Evolutionary conservation across 2,329 filamentous ascomycete species (phyloP).

Genomic region (Arthrobotrys megalospora): DNA sequence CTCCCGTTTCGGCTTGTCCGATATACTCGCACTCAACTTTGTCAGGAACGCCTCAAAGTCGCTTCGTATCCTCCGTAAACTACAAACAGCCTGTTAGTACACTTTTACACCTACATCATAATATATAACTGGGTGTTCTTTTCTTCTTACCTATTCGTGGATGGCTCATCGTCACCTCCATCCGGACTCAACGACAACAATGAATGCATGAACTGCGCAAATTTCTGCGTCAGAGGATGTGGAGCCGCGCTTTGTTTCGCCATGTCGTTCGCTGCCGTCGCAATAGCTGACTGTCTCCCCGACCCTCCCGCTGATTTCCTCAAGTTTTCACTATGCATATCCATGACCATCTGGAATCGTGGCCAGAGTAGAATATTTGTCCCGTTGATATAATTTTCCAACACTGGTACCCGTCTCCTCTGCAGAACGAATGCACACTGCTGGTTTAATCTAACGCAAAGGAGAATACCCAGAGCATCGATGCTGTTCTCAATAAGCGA

Average conservation of each 20-base stretch:
- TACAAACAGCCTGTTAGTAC: slow-evolving; percentile 66
- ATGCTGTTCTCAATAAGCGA: slow-evolving; percentile 81
- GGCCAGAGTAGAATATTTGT: slow-evolving; percentile 98
- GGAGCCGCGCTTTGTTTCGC: slow-evolving; percentile 82
- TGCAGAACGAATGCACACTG: slow-evolving; percentile 95
- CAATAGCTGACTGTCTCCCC: slow-evolving; percentile 64
- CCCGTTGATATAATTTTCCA: slow-evolving; percentile 92
- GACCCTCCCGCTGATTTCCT: slow-evolving; percentile 73
- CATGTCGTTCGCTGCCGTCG: slow-evolving; percentile 71
- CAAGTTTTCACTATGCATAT: slow-evolving; percentile 90
- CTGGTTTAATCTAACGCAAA: slow-evolving; percentile 95
- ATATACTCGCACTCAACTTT: slow-evolving; percentile 80
- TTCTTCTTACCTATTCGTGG: slow-evolving; percentile 72
- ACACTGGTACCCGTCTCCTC: slow-evolving; percentile 87
- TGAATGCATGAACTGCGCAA: slow-evolving; percentile 90
- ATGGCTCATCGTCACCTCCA: slow-evolving; percentile 93
- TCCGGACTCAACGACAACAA: slow-evolving; percentile 88
- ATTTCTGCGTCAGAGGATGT: slow-evolving; percentile 93
- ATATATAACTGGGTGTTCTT: neutral
- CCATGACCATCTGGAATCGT: slow-evolving; percentile 93
- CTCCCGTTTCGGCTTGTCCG: slow-evolving; percentile 83
- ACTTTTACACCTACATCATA: neutral
- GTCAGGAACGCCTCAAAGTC: slow-evolving; percentile 88
- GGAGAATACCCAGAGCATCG: slow-evolving; percentile 86
- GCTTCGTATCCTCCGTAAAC: slow-evolving; percentile 80